These are phyloP conservation scores for Annulohypoxylon bovei DNA, from an alignment of 495 filamentous ascomycete species.

Conservation along the genomic window DNA sequence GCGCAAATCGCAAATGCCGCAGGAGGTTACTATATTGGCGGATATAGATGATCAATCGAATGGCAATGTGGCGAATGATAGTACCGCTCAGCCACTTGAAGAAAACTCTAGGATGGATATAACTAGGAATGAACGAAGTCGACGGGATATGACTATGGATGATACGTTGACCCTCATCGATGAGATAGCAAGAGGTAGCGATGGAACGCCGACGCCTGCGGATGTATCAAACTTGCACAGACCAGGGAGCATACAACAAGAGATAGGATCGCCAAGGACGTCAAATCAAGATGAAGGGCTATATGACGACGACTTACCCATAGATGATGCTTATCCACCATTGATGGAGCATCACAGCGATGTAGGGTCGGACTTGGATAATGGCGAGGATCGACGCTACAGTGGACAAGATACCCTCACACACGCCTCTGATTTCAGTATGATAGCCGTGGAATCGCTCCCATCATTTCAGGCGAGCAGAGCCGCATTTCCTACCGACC, in stretches of 20 bases:
- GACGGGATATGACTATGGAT: constrained; percentile 42
- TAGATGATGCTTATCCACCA: constrained; percentile 34
- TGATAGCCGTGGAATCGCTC: constrained; percentile 58
- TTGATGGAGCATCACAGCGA: constrained; percentile 44
- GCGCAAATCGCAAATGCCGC: constrained; percentile 40
- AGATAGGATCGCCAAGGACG: constrained; percentile 9
- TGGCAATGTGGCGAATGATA: constrained; percentile 9
- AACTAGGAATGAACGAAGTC: not conserved
- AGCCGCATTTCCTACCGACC: constrained; percentile 43
- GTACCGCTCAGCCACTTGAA: not conserved
- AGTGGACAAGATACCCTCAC: constrained; percentile 54
- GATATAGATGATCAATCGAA: constrained; percentile 14
- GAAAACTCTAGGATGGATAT: constrained; percentile 1
- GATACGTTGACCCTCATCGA: constrained; percentile 36
- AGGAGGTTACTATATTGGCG: constrained; percentile 41
- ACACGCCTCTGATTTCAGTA: constrained; percentile 60
- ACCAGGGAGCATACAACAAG: not conserved
- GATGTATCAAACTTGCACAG: constrained; percentile 18
- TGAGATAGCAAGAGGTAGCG: constrained; percentile 17
- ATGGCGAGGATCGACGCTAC: constrained; percentile 19
- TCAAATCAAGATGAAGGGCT: constrained; percentile 28
- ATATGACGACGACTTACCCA: constrained; percentile 26
- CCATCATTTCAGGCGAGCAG: constrained; percentile 52
- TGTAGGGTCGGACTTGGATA: constrained; percentile 35
- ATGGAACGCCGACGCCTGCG: constrained; percentile 21